These are phyloP conservation scores for Ceratobasidium sp. DNA, from an alignment of 1,284 basidiomycete genomes.

Conservation along the genomic window DNA sequence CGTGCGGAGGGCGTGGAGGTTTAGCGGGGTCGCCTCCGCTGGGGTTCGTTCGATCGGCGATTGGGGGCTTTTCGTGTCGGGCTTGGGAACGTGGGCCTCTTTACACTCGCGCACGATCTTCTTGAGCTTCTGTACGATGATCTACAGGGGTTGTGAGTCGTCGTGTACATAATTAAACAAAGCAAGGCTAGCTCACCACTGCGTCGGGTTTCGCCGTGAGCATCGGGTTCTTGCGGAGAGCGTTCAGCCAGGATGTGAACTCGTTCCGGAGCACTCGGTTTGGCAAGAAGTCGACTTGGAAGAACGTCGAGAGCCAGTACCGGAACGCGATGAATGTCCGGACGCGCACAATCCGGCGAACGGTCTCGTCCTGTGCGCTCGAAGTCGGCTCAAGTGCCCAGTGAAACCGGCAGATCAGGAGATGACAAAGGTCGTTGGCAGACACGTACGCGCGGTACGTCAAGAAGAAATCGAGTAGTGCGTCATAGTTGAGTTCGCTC, in stretches of 20 bases:
- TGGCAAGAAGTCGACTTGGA: conserved; percentile 85
- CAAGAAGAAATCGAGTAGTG: conserved; percentile 86
- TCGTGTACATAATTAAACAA: neutral
- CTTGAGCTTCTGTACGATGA: conserved; percentile 79
- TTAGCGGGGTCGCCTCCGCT: conserved; percentile 28
- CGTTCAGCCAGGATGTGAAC: conserved; percentile 81
- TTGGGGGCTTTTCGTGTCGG: conserved; percentile 18
- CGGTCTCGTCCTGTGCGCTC: conserved; percentile 66
- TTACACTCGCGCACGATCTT: conserved; percentile 84
- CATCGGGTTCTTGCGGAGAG: conserved; percentile 73
- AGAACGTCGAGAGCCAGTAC: conserved; percentile 88
- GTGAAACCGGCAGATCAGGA: conserved; percentile 84
- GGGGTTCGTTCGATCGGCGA: conserved; percentile 27
- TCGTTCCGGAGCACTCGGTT: conserved; percentile 76
- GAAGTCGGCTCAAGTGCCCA: conserved; percentile 76
- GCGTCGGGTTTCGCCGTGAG: conserved; percentile 73
- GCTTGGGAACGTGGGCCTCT: conserved; percentile 28
- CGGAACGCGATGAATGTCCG: conserved; percentile 87
- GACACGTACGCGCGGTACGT: conserved; percentile 85
- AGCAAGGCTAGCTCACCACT: conserved; percentile 66
- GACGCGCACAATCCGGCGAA: conserved; percentile 79
- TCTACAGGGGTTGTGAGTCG: conserved; percentile 56
- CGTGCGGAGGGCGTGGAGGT: conserved; percentile 27
- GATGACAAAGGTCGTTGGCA: conserved; percentile 76
- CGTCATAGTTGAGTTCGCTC: conserved; percentile 82